These are phyloP conservation scores for Tylopilus balloui DNA, from an alignment of 768 basidiomycete species.

Conservation along the genomic window DNA sequence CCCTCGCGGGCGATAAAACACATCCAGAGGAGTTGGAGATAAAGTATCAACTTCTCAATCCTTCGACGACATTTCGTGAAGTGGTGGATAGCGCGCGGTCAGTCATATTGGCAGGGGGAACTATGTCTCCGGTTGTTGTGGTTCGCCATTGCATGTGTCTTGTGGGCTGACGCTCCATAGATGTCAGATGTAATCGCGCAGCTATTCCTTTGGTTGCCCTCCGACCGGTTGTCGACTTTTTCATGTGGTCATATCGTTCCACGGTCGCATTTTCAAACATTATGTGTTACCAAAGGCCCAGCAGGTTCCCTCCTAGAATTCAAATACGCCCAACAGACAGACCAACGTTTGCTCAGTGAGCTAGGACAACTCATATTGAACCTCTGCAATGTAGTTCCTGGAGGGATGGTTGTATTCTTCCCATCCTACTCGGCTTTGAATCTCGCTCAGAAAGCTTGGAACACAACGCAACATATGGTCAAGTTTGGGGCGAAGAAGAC, in stretches of 20 bases:
- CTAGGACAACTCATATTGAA: constrained; percentile 84
- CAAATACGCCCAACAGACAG: constrained; percentile 70
- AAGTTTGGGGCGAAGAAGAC: constrained; percentile 70
- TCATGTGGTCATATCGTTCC: constrained; percentile 95
- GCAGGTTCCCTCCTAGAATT: constrained; percentile 72
- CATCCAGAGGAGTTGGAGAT: constrained; percentile 52
- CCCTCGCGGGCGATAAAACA: constrained; percentile 36
- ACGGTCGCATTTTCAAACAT: constrained; percentile 64
- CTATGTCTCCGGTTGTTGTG: constrained; percentile 91
- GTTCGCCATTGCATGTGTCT: background rate
- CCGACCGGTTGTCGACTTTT: constrained; percentile 66
- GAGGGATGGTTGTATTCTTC: constrained; percentile 90
- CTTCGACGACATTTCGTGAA: constrained; percentile 80
- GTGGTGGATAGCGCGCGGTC: constrained; percentile 76
- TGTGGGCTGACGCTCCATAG: constrained; percentile 37
- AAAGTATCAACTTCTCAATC: constrained; percentile 91
- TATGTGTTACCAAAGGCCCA: constrained; percentile 74
- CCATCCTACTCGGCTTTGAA: constrained; percentile 87
- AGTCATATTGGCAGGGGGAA: constrained; percentile 92
- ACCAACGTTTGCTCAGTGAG: constrained; percentile 66
- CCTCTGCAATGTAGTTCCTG: constrained; percentile 70
- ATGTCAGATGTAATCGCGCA: constrained; percentile 84
- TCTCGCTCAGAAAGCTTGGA: constrained; percentile 63
- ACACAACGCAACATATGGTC: constrained; percentile 51
- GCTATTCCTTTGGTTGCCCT: constrained; percentile 63